Evolutionary conservation across 805 yeast species (phyloP), one percentile per base, ranked within the genome.

Genomic region (Ogataea ramenticola): DNA sequence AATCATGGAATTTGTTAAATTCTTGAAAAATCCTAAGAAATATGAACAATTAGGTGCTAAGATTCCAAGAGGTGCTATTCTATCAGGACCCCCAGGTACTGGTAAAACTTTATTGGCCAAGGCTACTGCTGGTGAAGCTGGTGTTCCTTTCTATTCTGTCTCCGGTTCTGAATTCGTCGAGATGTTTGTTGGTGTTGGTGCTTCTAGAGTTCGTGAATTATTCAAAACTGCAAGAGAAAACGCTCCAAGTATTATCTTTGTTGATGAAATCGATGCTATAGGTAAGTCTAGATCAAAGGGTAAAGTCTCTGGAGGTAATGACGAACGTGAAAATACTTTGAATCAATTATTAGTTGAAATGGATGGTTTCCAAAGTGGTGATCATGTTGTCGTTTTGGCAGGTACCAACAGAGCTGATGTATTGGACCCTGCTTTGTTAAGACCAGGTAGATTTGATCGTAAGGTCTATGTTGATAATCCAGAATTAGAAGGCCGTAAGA

Each of bases 121-220:
- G 61, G 99, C 99, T 5, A 93, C 98, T 41, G 99, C 99, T 2
- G 99, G 99, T 52, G 99, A 93, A 65, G 99, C 99, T 0, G 95
- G 93, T 45, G 99, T 93, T 35, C 97, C 99, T 36, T 93, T 93
- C 62, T 81, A 81, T 56, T 86, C 96, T 15, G 98, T 93, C 17
- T 86, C 96, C 1, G 99, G 99, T 50, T 90, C 98, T 6, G 99
- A 91, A 64, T 91, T 91, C 54, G 96, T 93, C 14, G 98, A 91
- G 64, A 93, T 91, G 98, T 93, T 89, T 71, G 98, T 90, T 27
- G 99, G 99, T 72, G 97, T 91, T 21, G 99, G 99, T 69, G 98
- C 99, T 2, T 85, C 96, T 16, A 79, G 99, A 63, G 99, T 93
- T 26, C 89, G 99, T 62, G 99, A 93, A 63, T 70, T 93, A 55